Evolutionary conservation across 768 basidiomycete species (phyloP), one percentile per base, ranked within the genome.

Genomic region (Amanita thiersii): DNA sequence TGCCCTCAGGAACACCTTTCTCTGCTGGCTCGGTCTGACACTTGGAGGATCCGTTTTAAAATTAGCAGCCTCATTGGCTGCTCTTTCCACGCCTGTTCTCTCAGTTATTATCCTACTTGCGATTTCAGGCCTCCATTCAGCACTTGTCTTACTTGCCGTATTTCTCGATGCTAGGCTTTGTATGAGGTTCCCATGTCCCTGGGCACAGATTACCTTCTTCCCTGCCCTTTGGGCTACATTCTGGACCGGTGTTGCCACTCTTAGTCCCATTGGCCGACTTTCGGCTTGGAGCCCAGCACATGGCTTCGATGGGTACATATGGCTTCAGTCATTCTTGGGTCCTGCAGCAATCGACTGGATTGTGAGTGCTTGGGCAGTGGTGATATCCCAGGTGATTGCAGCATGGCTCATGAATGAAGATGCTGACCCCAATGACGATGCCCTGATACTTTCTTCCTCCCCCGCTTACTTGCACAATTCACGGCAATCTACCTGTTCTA

Each of bases 341-440:
- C 68, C 79, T 23, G 58, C 66, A 23, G 75, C 72, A 5, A 69
- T 76, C 44, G 84, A 90, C 55, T 90, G 85, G 81, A 56, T 82
- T 19, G 68, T 73, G 5, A 86, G 73, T n/a, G 78, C 75, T 5
- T 90, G 82, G 81, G 83, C 84, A 3, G 75, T 77, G 7, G 68
- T 87, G 7, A 50, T 74, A 19, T 73, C 81, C 5, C 72, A 81
- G 48, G 50, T 62, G 2, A 52, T 72, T 5, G 75, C 72, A 20
- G 56, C 52, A 18, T 83, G 76, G 79, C 69, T 75, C 33, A 79
- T 86, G 57, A 73, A 69, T 20, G 19, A 47, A 3, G 57, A 58
- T 20, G 17, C 14, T 23, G 48, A 56, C 14, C 52, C 53, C 10
- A 50, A 53, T 21, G 50, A 47, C 24, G 48, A 52, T 35, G 50